A percentile compares a stretch with the other conserved stretches of the same genome.
Conservation (phyloP, 345 rosid species). For the Populus nigra region DNA sequence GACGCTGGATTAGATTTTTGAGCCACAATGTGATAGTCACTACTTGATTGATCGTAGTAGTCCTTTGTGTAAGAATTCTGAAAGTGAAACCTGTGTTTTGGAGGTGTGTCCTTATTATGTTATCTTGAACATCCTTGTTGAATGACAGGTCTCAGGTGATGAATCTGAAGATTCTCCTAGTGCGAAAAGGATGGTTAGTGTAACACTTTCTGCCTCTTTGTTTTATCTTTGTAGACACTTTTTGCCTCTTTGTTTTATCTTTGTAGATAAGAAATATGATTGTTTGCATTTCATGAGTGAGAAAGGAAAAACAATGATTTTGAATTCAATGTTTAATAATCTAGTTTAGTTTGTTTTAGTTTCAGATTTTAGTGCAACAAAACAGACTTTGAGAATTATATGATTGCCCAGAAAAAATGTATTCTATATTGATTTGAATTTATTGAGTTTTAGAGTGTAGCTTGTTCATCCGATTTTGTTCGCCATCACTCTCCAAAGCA, state of each 20-base stretch:
- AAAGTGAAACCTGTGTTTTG: neutral
- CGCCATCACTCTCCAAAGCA: neutral
- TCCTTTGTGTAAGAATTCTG: neutral
- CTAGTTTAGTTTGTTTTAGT: neutral
- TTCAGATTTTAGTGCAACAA: neutral
- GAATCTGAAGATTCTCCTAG: conserved; percentile 40
- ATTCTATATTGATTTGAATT: neutral
- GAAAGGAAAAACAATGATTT: neutral
- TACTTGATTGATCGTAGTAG: neutral
- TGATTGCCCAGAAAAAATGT: neutral
- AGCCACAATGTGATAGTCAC: neutral
- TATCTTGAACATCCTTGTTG: conserved; percentile 11
- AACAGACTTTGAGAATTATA: neutral
- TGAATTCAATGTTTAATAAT: neutral
- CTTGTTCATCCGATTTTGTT: neutral
- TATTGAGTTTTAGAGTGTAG: no score
- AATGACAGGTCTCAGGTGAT: conserved; percentile 46
- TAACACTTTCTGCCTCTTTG: neutral
- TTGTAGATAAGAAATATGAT: neutral
- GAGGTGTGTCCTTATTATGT: neutral
- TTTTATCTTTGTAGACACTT: neutral
- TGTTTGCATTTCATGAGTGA: neutral
- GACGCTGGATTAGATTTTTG: neutral
- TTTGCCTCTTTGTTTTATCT: neutral
- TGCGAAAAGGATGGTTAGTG: conserved; percentile 62